Base-by-base conservation (phyloP, 768 basidiomycete genomes). In the Ephemerocybe angulata region DNA sequence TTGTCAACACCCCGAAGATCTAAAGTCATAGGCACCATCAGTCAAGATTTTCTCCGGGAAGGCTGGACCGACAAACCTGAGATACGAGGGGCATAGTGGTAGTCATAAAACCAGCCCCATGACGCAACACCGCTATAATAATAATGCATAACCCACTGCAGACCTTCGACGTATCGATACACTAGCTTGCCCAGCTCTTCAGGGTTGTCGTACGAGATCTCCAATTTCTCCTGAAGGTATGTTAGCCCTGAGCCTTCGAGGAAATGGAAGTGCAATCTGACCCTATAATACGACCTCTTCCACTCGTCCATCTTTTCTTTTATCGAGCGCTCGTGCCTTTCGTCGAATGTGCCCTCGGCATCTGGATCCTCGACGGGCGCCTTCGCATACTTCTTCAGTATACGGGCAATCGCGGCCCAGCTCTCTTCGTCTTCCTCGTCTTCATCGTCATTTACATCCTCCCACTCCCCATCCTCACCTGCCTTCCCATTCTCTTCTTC, bases 61-160 rank as follows among this genome's bases (percentile, higher is more conserved):
- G 25, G 31, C 8, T 41, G 30, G 33, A 19, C 15, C 5, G 15
- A 65, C 79, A 51, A 62, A 95, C 96, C 96, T 19, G 93, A 93
- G 53, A 98, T 98, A 27, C 94, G 85, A 21, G 97, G 97, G 0
- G 97, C 90, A 68, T 95, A 99, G 67, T 99, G 96, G 68, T 98
- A 98, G 69, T 95, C 76, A 72, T 98, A 98, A 75, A 96, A 99
- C 97, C 97, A 98, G 21, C 91, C 83, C 97, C 97, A 99, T 15
- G 93, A 95, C 4, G 93, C 90, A 17, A 98, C 94, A 4, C 97
- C 97, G 58, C 89, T 84, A 69, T 98, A 98, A 68, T 99, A 99
- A 70, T 99, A 99, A 66, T 93, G 90, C 88, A 99, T 90, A 29
- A 98, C 93, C 97, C 96, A 98, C 65, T 99, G 97, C 58, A 99